Conservation (phyloP, 345 rosid species). For the Salix viminalis region DNA sequence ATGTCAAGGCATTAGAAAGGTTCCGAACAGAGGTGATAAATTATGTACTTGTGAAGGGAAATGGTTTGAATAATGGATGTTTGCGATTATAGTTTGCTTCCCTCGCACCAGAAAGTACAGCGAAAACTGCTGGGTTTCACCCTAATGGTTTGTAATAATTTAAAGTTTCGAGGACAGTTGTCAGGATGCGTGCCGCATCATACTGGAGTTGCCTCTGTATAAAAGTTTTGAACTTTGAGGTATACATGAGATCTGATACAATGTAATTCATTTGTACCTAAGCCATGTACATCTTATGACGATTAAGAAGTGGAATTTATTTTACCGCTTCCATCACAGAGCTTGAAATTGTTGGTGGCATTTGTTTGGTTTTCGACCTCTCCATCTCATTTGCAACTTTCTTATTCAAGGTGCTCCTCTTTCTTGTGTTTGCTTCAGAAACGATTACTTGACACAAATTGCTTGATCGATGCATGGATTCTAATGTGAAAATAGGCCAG, state of each 20-base stretch:
- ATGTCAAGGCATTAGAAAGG: background rate
- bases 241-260: background rate
- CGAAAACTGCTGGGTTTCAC: background rate
- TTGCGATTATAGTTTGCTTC: conserved; percentile 2
- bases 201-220: background rate
- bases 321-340: too few relatives aligned
- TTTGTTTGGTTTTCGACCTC: background rate
- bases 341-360: too few relatives aligned
- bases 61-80: background rate
- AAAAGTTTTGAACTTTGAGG: background rate
- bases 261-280: background rate
- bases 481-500: background rate
- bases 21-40: background rate
- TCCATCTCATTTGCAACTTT: background rate
- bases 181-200: background rate
- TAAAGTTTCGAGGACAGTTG: background rate
- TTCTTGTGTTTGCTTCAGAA: background rate
- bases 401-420: background rate
- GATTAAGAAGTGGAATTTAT: background rate
- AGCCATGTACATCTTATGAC: background rate
- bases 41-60: background rate
- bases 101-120: background rate
- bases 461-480: background rate
- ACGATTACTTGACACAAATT: background rate
- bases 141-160: background rate